Evolutionary conservation across 371 early-diverging fungal species (phyloP).

Genomic region (Lichtheimia corymbifera): DNA sequence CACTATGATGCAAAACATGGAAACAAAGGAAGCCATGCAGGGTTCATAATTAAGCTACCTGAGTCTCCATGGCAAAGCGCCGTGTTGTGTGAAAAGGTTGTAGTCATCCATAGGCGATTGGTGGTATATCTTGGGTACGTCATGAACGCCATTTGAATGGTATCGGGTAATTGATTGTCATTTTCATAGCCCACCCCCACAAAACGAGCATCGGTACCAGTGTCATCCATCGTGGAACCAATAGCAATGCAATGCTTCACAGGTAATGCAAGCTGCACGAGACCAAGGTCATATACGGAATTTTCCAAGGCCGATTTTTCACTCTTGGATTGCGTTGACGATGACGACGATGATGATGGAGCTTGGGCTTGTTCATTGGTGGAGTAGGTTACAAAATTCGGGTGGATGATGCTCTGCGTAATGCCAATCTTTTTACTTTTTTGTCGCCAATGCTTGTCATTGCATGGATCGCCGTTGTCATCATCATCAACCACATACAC

Average conservation of each 20-base stretch:
- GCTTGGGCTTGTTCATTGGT: neutral
- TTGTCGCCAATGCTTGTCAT: slow-evolving; percentile 7
- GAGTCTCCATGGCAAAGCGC: slow-evolving; percentile 42
- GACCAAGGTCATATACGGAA: slow-evolving; percentile 2
- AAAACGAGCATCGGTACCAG: too few relatives aligned
- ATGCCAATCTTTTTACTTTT: slow-evolving; percentile 1
- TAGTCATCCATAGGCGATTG: too few relatives aligned
- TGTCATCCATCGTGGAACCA: neutral
- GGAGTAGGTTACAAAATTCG: neutral
- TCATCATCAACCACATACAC: neutral
- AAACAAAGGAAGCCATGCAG: neutral
- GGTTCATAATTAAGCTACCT: slow-evolving; percentile 15
- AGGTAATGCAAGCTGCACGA: slow-evolving; percentile 8
- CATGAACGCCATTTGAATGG: too few relatives aligned
- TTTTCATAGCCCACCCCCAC: too few relatives aligned
- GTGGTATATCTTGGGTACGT: too few relatives aligned
- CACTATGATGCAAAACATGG: neutral
- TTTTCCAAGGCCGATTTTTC: slow-evolving; percentile 7
- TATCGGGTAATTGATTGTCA: too few relatives aligned
- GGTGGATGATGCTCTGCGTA: neutral
- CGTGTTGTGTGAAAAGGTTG: neutral
- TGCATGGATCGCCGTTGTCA: slow-evolving; percentile 11
- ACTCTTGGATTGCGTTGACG: too few relatives aligned
- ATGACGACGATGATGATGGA: too few relatives aligned
- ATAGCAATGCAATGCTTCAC: slow-evolving; percentile 7